Evolutionary conservation across 2,329 filamentous ascomycete genomes (phyloP).

Genomic region (Westerdykella sp.): DNA sequence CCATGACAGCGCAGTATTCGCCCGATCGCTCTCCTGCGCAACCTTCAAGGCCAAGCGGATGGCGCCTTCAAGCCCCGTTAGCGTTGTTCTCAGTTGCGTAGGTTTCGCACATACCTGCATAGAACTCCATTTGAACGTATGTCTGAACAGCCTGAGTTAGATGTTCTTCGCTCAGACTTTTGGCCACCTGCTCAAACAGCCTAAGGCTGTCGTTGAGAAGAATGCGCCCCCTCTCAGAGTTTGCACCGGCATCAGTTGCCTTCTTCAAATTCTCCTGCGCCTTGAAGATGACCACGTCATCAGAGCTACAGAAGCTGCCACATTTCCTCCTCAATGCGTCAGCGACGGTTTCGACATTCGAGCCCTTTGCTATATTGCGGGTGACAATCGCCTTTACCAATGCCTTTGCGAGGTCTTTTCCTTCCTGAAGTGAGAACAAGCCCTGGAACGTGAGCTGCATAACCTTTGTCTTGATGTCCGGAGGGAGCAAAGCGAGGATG

Average conservation of each 20-base stretch:
- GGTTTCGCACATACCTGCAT: conserved; percentile 52
- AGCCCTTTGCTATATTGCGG: conserved; percentile 91
- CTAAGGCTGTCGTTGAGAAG: conserved; percentile 83
- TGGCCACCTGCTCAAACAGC: conserved; percentile 83
- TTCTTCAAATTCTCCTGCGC: conserved; percentile 91
- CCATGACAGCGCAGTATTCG: conserved; percentile 75
- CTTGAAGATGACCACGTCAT: conserved; percentile 97
- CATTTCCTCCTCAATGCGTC: conserved; percentile 89
- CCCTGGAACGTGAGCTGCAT: conserved; percentile 77
- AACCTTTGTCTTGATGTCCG: conserved; percentile 61
- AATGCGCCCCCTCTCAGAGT: conserved; percentile 69
- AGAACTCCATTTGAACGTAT: conserved; percentile 79
- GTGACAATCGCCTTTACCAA: conserved; percentile 98
- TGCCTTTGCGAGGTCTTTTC: conserved; percentile 85
- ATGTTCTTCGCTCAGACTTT: conserved; percentile 73
- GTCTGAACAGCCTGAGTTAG: conserved; percentile 70
- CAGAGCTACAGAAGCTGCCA: conserved; percentile 93
- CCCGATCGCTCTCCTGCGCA: conserved; percentile 77
- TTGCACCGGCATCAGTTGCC: conserved; percentile 69
- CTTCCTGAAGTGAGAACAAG: conserved; percentile 71
- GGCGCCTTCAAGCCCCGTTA: conserved; percentile 48
- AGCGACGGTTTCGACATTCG: conserved; percentile 94
- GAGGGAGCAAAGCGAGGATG: conserved; percentile 71
- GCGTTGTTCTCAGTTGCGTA: conserved; percentile 2
- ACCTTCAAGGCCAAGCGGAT: conserved; percentile 82